phyloP scores from a whole-genome alignment of 2,329 filamentous ascomycete species.

The Trichoderma sp. region DNA sequence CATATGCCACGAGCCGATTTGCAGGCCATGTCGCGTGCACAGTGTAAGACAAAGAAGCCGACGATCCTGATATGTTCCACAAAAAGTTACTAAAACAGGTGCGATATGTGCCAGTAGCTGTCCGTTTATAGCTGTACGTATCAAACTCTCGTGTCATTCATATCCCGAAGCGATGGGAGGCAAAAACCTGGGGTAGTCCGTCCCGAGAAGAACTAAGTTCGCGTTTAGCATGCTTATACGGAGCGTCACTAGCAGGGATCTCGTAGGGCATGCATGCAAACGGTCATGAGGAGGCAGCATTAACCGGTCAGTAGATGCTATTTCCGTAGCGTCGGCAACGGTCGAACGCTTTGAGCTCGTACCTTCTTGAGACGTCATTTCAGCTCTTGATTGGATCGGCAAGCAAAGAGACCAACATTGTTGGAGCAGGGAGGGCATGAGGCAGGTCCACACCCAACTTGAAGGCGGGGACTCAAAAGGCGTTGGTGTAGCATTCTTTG shows the following conservation, averaged over 20 bases:
- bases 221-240: not conserved
- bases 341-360: not conserved
- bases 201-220: not conserved
- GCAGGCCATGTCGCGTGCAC: not conserved
- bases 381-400: slow-evolving; percentile 17
- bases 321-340: not conserved
- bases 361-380: slow-evolving; percentile 4
- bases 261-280: not conserved
- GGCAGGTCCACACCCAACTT: slow-evolving; percentile 2
- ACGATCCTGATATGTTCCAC: slow-evolving; percentile 4
- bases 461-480: not conserved
- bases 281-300: not conserved
- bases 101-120: not conserved
- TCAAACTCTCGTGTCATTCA: slow-evolving; percentile 9
- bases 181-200: slow-evolving; percentile 10
- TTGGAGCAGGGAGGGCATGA: not conserved
- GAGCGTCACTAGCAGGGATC: not conserved
- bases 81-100: not conserved
- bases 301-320: not conserved
- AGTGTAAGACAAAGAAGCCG: slow-evolving; percentile 15
- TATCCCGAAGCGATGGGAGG: slow-evolving; percentile 18
- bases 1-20: not conserved
- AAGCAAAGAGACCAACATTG: slow-evolving; percentile 3
- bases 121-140: not conserved
- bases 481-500: not conserved